Evolutionary conservation across 768 basidiomycete species (phyloP).

Genomic region (Clavulina sp.): DNA sequence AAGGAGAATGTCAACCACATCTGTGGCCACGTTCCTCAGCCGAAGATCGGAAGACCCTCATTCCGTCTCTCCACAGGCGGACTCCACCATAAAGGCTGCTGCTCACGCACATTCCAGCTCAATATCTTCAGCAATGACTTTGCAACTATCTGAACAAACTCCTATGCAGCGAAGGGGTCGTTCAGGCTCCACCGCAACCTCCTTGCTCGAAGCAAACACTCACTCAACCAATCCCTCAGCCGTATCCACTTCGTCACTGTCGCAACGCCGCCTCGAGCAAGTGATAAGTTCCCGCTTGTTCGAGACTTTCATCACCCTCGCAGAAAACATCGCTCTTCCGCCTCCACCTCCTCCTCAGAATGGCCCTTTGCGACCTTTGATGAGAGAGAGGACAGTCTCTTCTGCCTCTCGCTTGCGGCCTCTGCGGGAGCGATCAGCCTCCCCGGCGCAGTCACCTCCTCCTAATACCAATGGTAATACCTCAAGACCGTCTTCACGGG

Average conservation of each 20-base stretch:
- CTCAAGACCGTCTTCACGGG: too few species aligned
- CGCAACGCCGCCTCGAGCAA: slow-evolving; percentile 8
- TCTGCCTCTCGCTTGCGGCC: too few species aligned
- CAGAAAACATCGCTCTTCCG: too few species aligned
- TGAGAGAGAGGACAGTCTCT: too few species aligned
- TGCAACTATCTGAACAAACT: neutral
- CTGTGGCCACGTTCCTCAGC: slow-evolving; percentile 4
- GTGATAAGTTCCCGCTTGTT: slow-evolving; percentile 7
- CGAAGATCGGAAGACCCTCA: slow-evolving; percentile 2
- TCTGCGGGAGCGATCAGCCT: too few species aligned
- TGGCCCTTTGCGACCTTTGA: too few species aligned
- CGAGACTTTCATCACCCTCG: slow-evolving; percentile 9
- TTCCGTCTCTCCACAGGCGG: neutral
- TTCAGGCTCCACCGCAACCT: neutral
- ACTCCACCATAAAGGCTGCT: neutral
- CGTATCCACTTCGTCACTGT: neutral
- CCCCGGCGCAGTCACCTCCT: too few species aligned
- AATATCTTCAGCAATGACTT: too few species aligned
- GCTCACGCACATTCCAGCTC: too few species aligned
- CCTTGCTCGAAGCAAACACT: neutral
- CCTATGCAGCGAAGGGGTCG: neutral
- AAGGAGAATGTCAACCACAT: slow-evolving; percentile 8
- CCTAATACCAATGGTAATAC: too few species aligned
- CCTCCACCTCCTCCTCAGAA: too few species aligned
- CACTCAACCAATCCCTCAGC: neutral